These are phyloP conservation scores for Amoebophrya sp. DNA, from an alignment of 169 alveolate genomes.

Conservation along the genomic window DNA sequence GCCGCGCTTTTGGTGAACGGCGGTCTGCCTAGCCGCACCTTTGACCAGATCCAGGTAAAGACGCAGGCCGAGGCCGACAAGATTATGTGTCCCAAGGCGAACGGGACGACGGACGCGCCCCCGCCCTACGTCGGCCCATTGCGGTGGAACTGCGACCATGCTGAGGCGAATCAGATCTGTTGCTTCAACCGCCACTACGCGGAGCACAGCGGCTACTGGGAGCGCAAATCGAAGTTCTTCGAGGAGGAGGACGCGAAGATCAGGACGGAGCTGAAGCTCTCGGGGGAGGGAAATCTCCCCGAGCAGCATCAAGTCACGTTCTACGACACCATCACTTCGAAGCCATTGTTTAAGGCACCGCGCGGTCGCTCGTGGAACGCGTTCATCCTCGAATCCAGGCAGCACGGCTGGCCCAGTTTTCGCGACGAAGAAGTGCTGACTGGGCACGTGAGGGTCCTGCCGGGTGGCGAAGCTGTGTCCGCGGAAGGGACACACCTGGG, in stretches of 20 bases:
- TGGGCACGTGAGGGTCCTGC: not conserved
- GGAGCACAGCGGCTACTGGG: not conserved
- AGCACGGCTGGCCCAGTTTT: not conserved
- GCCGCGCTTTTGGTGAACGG: no score
- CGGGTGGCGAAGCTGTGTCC: not conserved
- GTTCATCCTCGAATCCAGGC: not conserved
- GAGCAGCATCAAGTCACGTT: not conserved
- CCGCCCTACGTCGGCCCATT: not conserved
- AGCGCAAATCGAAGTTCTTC: not conserved
- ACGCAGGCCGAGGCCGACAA: no score
- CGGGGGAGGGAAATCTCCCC: not conserved
- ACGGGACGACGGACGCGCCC: no score
- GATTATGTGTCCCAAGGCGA: no score
- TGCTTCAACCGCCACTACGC: slow-evolving; percentile 1
- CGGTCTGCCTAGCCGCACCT: no score
- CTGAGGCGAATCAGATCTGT: not conserved
- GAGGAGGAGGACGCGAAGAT: not conserved
- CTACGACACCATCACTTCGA: not conserved
- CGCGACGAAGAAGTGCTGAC: not conserved
- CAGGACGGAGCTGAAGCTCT: not conserved
- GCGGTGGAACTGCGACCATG: not conserved
- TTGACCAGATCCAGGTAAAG: no score
- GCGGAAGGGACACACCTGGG: not conserved
- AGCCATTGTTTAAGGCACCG: not conserved
- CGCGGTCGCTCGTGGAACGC: not conserved